These are phyloP conservation scores for Pichia kluyveri DNA, from an alignment of 805 yeast genomes.

Conservation along the genomic window DNA sequence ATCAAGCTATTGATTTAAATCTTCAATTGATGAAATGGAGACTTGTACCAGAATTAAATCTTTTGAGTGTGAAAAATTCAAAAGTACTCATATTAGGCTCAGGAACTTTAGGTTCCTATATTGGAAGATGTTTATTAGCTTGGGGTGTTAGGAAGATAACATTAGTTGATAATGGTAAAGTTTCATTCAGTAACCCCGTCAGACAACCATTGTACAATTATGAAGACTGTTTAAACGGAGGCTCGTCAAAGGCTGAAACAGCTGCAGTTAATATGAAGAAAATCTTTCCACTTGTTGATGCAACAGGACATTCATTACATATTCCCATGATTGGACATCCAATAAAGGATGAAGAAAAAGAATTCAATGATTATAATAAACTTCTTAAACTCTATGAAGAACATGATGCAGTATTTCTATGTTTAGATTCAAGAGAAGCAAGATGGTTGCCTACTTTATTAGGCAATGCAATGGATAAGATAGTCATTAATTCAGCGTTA, in stretches of 20 bases:
- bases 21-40: constrained; percentile 96
- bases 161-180: constrained; percentile 81
- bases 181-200: constrained; percentile 92
- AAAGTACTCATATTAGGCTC: constrained; percentile 83
- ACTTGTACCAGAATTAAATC: constrained; percentile 70
- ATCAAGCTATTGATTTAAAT: constrained; percentile 88
- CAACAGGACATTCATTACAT: constrained; percentile 56
- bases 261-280: constrained; percentile 68
- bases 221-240: constrained; percentile 72
- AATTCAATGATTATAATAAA: constrained; percentile 40
- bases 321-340: constrained; percentile 98
- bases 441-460: constrained; percentile 96
- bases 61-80: constrained; percentile 51
- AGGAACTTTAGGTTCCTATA: constrained; percentile 92
- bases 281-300: constrained; percentile 70
- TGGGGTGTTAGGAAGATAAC: constrained; percentile 91
- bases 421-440: constrained; percentile 93
- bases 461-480: constrained; percentile 55
- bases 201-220: constrained; percentile 83
- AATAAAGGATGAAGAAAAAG: constrained; percentile 44
- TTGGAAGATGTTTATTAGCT: constrained; percentile 75
- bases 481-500: constrained; percentile 84
- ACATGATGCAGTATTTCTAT: constrained; percentile 71
- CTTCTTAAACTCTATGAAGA: constrained; percentile 44
- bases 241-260: constrained; percentile 62